These are phyloP conservation scores for Diospyros kaki DNA, from an alignment of 148 eudicot genomes.

Conservation along the genomic window DNA sequence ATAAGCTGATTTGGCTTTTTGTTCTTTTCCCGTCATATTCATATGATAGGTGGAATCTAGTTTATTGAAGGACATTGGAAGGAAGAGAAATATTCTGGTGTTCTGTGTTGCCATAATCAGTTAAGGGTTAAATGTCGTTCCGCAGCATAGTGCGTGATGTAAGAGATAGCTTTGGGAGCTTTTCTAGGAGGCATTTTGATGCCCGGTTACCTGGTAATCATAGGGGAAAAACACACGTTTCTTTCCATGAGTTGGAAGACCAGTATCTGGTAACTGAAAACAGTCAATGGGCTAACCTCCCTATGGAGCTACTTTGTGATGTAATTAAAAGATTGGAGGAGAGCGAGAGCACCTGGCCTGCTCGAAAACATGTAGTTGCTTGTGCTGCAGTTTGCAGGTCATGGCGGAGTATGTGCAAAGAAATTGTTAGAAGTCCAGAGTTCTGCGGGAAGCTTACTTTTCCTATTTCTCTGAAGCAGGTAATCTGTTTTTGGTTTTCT, in stretches of 20 bases:
- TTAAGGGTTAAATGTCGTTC: constrained; percentile 39
- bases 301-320: constrained; percentile 51
- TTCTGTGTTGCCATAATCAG: not conserved
- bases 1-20: constrained; percentile 11
- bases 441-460: constrained; percentile 53
- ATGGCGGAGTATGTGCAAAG: constrained; percentile 65
- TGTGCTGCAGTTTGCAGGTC: constrained; percentile 59
- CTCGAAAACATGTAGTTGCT: constrained; percentile 53
- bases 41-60: constrained; percentile 16
- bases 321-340: constrained; percentile 55
- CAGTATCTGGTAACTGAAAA: constrained; percentile 41
- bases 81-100: not conserved
- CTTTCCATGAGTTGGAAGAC: constrained; percentile 37
- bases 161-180: constrained; percentile 52
- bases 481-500: constrained; percentile 1
- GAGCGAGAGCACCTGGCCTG: constrained; percentile 62
- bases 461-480: constrained; percentile 64
- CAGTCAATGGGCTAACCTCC: constrained; percentile 60
- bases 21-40: constrained; percentile 20
- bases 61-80: not conserved
- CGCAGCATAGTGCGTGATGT: constrained; percentile 59
- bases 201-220: constrained; percentile 42
- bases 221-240: constrained; percentile 47
- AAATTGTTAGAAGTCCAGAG: constrained; percentile 50
- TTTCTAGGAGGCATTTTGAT: constrained; percentile 46